Evolutionary conservation across 306 rosid species (phyloP).

Genomic region (Trichosanthes cucumerina): DNA sequence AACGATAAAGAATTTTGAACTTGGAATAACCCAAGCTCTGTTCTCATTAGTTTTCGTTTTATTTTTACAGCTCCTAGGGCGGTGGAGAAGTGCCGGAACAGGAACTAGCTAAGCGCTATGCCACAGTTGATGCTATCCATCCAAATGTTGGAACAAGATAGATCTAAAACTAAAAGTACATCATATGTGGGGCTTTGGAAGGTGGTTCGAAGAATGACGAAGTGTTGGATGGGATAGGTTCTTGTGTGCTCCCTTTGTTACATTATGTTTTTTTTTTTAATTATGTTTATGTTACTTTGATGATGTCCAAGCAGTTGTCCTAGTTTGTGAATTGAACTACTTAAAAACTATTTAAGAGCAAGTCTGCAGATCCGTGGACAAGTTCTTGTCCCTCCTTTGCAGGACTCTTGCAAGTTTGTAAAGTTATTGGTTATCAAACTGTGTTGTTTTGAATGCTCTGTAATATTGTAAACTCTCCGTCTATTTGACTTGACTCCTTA

Average conservation of each 20-base stretch:
- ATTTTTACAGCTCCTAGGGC: constrained; percentile 66
- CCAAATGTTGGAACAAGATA: constrained; percentile 12
- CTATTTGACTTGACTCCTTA: neutral
- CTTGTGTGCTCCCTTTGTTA: constrained; percentile 21
- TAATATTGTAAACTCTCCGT: constrained; percentile 8
- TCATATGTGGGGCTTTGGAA: constrained; percentile 8
- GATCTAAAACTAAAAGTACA: neutral
- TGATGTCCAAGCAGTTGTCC: constrained; percentile 23
- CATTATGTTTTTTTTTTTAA: neutral
- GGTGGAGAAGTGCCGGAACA: constrained; percentile 55
- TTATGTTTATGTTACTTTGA: constrained; percentile 17
- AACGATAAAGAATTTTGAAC: neutral
- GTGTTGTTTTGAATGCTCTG: constrained; percentile 19
- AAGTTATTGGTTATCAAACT: constrained; percentile 28
- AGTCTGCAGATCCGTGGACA: constrained; percentile 13
- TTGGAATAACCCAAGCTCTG: neutral
- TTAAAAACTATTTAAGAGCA: constrained; percentile 10
- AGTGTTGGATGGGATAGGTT: constrained; percentile 30
- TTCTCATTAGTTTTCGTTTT: neutral
- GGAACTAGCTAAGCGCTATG: constrained; percentile 31
- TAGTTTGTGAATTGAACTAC: constrained; percentile 22
- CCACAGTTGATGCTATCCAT: constrained; percentile 21
- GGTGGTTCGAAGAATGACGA: constrained; percentile 16
- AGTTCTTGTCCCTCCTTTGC: constrained; percentile 27
- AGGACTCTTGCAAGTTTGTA: constrained; percentile 28